Percentiles rank a stretch among this genome's conserved stretches.
These are phyloP conservation scores for Lentinus polychrous DNA, from an alignment of 1,284 basidiomycete species.

Conservation along the genomic window DNA sequence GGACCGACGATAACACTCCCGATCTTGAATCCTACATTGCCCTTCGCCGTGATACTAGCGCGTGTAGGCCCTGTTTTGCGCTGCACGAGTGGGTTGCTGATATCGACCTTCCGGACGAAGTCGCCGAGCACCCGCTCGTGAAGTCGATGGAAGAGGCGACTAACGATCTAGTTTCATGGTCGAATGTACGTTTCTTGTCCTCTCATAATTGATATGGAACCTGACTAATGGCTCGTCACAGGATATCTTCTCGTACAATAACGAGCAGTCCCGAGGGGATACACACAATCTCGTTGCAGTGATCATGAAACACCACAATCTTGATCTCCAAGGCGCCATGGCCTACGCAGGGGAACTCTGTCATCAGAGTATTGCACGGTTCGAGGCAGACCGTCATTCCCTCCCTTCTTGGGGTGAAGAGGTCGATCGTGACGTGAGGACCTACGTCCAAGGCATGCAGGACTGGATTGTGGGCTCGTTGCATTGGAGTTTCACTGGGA, in stretches of 20 bases:
- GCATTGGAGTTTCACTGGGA: slow-evolving; percentile 30
- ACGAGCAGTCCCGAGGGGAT: slow-evolving; percentile 32
- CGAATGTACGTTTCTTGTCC: slow-evolving; percentile 27
- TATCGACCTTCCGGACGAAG: slow-evolving; percentile 32
- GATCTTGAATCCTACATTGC: slow-evolving; percentile 34
- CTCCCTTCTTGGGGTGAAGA: slow-evolving; percentile 27
- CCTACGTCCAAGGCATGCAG: slow-evolving; percentile 27
- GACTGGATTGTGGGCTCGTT: slow-evolving; percentile 30
- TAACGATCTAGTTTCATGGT: slow-evolving; percentile 37
- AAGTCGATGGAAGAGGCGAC: slow-evolving; percentile 29
- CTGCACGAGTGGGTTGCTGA: slow-evolving; percentile 34
- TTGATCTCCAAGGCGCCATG: slow-evolving; percentile 28
- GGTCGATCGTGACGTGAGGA: slow-evolving; percentile 23
- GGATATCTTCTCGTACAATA: slow-evolving; percentile 35
- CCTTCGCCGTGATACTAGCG: slow-evolving; percentile 26
- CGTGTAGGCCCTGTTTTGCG: slow-evolving; percentile 33
- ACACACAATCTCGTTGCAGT: slow-evolving; percentile 31
- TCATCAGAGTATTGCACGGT: slow-evolving; percentile 25
- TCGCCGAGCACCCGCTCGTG: slow-evolving; percentile 31
- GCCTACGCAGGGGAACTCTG: slow-evolving; percentile 30
- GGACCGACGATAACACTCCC: slow-evolving; percentile 25
- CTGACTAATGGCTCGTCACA: slow-evolving; percentile 10
- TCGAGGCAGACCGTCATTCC: slow-evolving; percentile 21
- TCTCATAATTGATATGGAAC: neutral
- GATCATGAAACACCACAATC: slow-evolving; percentile 24